Conservation (phyloP, 2,329 filamentous ascomycete genomes). For the Paraphaeosphaeria minitans region DNA sequence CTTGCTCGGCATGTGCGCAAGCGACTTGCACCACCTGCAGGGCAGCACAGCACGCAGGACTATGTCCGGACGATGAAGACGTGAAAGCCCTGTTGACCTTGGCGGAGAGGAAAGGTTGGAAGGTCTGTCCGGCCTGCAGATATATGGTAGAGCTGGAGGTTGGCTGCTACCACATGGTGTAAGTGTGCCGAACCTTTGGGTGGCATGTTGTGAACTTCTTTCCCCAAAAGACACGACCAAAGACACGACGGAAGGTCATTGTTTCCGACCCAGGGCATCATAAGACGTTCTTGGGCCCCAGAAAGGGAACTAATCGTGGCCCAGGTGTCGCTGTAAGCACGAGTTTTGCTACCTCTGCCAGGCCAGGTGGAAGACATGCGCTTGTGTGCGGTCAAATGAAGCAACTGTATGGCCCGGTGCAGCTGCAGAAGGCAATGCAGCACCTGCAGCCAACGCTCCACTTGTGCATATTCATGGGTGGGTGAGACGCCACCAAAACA, state of each 20-base stretch:
- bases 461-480: not conserved
- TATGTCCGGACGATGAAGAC: conserved; percentile 20
- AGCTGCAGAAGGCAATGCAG: not conserved
- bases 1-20: conserved; percentile 11
- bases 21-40: conserved; percentile 20
- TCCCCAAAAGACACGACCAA: too few relatives aligned
- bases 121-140: conserved; percentile 21
- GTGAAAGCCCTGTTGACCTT: conserved; percentile 15
- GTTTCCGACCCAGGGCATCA: not conserved
- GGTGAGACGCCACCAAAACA: not conserved
- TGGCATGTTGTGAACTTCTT: too few relatives aligned
- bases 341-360: conserved; percentile 73
- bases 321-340: conserved; percentile 58
- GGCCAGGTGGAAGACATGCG: conserved; percentile 41
- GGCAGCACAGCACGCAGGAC: conserved; percentile 12
- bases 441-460: not conserved
- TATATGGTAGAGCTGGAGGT: conserved; percentile 20
- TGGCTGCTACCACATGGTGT: conserved; percentile 26
- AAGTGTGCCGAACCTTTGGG: too few relatives aligned
- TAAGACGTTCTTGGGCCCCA: too few relatives aligned
- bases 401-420: conserved; percentile 3
- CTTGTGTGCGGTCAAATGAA: conserved; percentile 15
- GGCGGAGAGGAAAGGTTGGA: conserved; percentile 18
- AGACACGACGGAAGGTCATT: too few relatives aligned
- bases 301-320: not conserved